Evolutionary conservation across 805 yeast species (phyloP).

Genomic region (Wickerhamiella siamensis): DNA sequence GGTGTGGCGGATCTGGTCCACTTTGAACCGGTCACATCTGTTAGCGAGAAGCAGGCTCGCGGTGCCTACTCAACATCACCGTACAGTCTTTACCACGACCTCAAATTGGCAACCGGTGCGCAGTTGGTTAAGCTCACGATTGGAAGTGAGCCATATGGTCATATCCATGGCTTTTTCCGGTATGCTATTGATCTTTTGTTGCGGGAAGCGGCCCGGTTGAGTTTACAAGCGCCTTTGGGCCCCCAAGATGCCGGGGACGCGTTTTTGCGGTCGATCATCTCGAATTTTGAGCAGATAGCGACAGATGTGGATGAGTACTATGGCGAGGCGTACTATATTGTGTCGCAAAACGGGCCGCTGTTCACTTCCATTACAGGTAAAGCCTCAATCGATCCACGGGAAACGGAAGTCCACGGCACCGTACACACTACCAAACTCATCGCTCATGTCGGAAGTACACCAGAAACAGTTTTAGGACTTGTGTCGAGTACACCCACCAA

Average conservation of each 20-base stretch:
- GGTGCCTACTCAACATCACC: slow-evolving; percentile 6
- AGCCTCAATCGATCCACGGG: slow-evolving; percentile 64
- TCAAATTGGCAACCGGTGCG: slow-evolving; percentile 21
- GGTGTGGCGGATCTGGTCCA: slow-evolving; percentile 12
- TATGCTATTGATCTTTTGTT: slow-evolving; percentile 22
- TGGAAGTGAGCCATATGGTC: slow-evolving; percentile 19
- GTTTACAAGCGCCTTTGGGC: slow-evolving; percentile 11
- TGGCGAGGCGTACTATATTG: slow-evolving; percentile 58
- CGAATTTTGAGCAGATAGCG: slow-evolving; percentile 25
- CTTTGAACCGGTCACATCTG: slow-evolving; percentile 9
- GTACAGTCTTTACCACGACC: slow-evolving; percentile 18
- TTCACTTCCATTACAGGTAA: slow-evolving; percentile 60
- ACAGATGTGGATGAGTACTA: slow-evolving; percentile 69
- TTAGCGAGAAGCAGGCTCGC: slow-evolving; percentile 10
- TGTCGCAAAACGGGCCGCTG: slow-evolving; percentile 57
- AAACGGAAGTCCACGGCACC: slow-evolving; percentile 50
- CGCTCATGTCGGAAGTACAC: slow-evolving; percentile 33
- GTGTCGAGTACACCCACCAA: slow-evolving; percentile 30
- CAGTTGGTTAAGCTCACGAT: slow-evolving; percentile 16
- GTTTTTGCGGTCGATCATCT: slow-evolving; percentile 12
- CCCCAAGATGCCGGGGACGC: slow-evolving; percentile 14
- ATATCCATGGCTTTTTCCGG: slow-evolving; percentile 19
- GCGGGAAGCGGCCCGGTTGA: slow-evolving; percentile 24
- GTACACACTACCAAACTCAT: slow-evolving; percentile 53
- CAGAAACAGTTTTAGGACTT: slow-evolving; percentile 19